Conservation (phyloP, 768 basidiomycete species). For the Lactifluus piperatus region DNA sequence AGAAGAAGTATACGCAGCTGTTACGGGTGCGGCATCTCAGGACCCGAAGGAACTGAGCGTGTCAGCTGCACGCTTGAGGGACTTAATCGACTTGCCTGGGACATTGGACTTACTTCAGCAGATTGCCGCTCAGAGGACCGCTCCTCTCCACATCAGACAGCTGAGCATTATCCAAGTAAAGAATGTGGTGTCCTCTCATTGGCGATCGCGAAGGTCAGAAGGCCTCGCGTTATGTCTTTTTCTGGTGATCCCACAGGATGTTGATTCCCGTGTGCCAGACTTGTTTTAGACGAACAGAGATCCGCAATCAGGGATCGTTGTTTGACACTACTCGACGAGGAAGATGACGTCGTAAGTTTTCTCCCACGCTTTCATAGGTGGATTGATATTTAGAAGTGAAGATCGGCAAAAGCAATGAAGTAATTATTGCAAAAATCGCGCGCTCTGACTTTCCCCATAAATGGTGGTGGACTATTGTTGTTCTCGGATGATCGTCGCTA, state of each 20-base stretch:
- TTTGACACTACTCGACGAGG: constrained; percentile 62
- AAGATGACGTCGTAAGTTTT: constrained; percentile 59
- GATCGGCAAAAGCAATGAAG: constrained; percentile 73
- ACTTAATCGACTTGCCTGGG: constrained; percentile 59
- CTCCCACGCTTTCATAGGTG: constrained; percentile 3
- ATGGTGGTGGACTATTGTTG: constrained; percentile 41
- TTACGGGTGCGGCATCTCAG: constrained; percentile 66
- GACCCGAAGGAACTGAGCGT: constrained; percentile 41
- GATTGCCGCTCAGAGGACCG: constrained; percentile 52
- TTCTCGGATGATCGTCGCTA: background rate
- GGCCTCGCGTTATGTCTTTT: background rate
- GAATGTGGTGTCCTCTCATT: constrained; percentile 63
- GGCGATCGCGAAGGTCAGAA: constrained; percentile 70
- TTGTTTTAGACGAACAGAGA: constrained; percentile 62
- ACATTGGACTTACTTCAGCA: constrained; percentile 63
- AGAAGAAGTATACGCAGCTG: constrained; percentile 56
- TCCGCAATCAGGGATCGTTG: constrained; percentile 54
- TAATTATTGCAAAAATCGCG: constrained; percentile 69
- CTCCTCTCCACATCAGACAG: constrained; percentile 62
- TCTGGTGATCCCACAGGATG: background rate
- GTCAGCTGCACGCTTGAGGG: constrained; percentile 54
- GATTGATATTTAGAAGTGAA: constrained; percentile 25
- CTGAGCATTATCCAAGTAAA: constrained; percentile 88
- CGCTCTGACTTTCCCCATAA: constrained; percentile 64
- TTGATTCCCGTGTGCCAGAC: constrained; percentile 33